These are phyloP conservation scores for Panaeolus papilionaceus DNA, from an alignment of 768 basidiomycete species.

Conservation along the genomic window DNA sequence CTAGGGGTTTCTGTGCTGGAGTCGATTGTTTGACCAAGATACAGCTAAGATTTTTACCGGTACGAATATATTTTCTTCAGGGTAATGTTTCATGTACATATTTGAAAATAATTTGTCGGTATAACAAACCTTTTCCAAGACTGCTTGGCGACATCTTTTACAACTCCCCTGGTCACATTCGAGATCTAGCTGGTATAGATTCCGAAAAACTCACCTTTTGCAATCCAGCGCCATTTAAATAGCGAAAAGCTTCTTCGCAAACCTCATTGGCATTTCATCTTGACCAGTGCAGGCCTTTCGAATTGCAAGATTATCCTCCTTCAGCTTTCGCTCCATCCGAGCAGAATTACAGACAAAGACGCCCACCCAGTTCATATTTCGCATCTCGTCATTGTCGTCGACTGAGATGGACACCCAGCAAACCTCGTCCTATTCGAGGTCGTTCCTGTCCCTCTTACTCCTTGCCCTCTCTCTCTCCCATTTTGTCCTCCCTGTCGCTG, in stretches of 20 bases:
- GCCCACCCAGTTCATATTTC: too few species aligned
- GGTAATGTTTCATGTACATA: not conserved
- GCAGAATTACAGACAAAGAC: too few species aligned
- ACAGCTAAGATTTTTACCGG: not conserved
- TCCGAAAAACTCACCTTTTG: not conserved
- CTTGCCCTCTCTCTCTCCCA: not conserved
- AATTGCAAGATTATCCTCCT: too few species aligned
- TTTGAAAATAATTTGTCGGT: not conserved
- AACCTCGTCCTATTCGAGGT: not conserved
- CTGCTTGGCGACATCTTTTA: conserved; percentile 6
- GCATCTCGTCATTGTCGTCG: not conserved
- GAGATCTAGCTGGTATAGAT: conserved; percentile 2
- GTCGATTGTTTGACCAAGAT: too few species aligned
- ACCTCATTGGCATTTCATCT: not conserved
- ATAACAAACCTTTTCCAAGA: conserved; percentile 10
- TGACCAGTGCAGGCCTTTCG: not conserved
- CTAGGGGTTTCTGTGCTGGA: too few species aligned
- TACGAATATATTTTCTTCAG: not conserved
- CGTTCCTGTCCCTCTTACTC: not conserved
- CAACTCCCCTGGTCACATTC: not conserved
- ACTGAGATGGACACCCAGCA: not conserved
- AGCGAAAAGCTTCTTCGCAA: not conserved
- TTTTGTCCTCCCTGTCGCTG: conserved; percentile 4
- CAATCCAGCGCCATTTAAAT: not conserved
- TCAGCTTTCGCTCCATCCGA: too few species aligned